These are phyloP conservation scores for Pseudogymnoascus sp. DNA, from an alignment of 2,329 filamentous ascomycete species.

Conservation along the genomic window DNA sequence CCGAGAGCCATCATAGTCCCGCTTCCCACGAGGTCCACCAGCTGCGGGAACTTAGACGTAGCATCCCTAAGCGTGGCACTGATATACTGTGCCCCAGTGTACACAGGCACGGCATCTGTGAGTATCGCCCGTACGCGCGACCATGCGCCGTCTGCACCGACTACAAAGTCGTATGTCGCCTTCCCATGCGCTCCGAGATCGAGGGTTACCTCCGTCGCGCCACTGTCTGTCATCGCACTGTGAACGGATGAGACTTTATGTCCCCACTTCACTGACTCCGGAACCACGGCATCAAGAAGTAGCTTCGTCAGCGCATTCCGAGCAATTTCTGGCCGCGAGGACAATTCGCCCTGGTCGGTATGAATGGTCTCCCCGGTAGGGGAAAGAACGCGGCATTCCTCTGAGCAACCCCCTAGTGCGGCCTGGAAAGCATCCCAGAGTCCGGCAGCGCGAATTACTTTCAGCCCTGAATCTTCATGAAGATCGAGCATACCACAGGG, in stretches of 20 bases:
- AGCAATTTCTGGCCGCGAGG: conserved; percentile 32
- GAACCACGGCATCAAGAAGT: conserved; percentile 26
- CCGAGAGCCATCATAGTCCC: conserved; percentile 25
- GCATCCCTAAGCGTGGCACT: conserved; percentile 24
- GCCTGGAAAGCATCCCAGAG: conserved; percentile 36
- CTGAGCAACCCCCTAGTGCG: conserved; percentile 35
- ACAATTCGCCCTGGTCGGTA: conserved; percentile 17
- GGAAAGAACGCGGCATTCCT: conserved; percentile 32
- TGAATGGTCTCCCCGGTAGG: conserved; percentile 23
- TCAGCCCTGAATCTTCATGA: conserved; percentile 37
- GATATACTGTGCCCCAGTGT: conserved; percentile 32
- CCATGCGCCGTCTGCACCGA: conserved; percentile 37
- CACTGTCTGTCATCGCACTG: background rate
- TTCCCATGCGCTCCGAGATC: conserved; percentile 14
- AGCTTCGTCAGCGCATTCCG: conserved; percentile 30
- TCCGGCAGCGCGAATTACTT: conserved; percentile 36
- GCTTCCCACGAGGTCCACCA: conserved; percentile 21
- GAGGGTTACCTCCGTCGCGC: conserved; percentile 10
- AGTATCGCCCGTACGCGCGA: conserved; percentile 29
- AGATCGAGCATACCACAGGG: conserved; percentile 41
- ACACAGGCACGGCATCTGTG: conserved; percentile 28
- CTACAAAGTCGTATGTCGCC: conserved; percentile 30
- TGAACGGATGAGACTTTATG: conserved; percentile 26
- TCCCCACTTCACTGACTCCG: conserved; percentile 32
- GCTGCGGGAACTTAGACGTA: conserved; percentile 19